Evolutionary conservation across 2,329 filamentous ascomycete genomes (phyloP).

Genomic region (Sarocladiaceae sp.): DNA sequence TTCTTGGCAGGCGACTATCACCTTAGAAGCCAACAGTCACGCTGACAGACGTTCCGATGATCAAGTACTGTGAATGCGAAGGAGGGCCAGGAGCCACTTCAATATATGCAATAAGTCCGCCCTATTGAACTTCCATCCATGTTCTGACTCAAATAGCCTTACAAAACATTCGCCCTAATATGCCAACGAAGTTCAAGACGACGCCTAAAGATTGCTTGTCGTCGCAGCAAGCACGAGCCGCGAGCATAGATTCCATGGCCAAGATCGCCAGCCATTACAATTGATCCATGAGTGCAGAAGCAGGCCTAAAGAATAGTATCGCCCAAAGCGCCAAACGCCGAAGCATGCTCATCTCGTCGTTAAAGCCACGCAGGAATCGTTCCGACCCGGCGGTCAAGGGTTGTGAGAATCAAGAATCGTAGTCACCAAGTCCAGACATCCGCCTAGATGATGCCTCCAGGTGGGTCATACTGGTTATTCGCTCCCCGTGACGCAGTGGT

Average conservation of each 20-base stretch:
- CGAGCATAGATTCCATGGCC: neutral
- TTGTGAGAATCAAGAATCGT: neutral
- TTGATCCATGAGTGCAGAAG: neutral
- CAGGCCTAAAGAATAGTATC: neutral
- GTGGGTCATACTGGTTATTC: conserved; percentile 49
- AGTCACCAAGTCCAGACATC: no score
- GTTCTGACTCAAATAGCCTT: neutral
- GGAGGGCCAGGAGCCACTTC: no score
- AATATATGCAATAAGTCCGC: conserved; percentile 1
- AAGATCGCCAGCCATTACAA: neutral
- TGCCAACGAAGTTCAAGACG: neutral
- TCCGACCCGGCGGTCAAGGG: neutral
- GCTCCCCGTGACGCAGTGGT: conserved; percentile 39
- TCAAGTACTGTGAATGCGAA: no score
- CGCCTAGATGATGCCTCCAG: conserved; percentile 54
- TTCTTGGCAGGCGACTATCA: no score
- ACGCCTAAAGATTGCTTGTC: no score
- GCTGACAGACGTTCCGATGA: no score
- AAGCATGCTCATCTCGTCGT: conserved; percentile 9
- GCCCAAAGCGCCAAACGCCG: conserved; percentile 7
- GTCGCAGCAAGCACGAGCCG: no score
- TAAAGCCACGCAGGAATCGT: neutral
- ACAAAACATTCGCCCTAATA: neutral
- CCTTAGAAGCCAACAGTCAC: no score
- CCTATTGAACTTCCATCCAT: neutral